Conservation (phyloP, 768 basidiomycete genomes). For the Hortiboletus campestris region DNA sequence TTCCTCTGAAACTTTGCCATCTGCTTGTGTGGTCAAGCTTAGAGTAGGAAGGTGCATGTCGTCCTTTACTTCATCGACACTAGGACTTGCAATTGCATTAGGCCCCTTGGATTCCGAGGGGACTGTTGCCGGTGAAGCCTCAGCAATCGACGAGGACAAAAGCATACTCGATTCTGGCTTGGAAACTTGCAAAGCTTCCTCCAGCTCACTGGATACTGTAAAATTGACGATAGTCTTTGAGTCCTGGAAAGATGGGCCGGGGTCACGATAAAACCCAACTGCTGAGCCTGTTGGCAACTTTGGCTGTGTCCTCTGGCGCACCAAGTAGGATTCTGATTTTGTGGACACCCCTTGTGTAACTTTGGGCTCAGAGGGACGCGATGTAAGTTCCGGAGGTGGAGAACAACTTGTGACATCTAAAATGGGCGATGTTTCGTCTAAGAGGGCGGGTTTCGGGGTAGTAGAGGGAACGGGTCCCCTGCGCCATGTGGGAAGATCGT, state of each 20-base stretch:
- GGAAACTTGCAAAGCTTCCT: slow-evolving; percentile 27
- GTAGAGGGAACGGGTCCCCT: slow-evolving; percentile 25
- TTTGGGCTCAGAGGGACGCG: slow-evolving; percentile 26
- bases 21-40: slow-evolving; percentile 34
- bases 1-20: slow-evolving; percentile 53
- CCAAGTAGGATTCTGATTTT: slow-evolving; percentile 25
- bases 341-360: slow-evolving; percentile 35
- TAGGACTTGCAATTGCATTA: slow-evolving; percentile 5
- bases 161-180: slow-evolving; percentile 23
- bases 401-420: slow-evolving; percentile 65
- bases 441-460: slow-evolving; percentile 2
- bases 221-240: slow-evolving; percentile 60
- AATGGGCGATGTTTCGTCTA: slow-evolving; percentile 16
- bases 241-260: slow-evolving; percentile 49
- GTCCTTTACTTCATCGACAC: slow-evolving; percentile 6
- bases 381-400: slow-evolving; percentile 51
- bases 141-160: slow-evolving; percentile 22
- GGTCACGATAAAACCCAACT: slow-evolving; percentile 72
- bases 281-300: slow-evolving; percentile 72
- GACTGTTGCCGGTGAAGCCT: slow-evolving; percentile 8
- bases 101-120: slow-evolving; percentile 7
- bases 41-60: slow-evolving; percentile 17
- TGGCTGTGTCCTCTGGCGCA: slow-evolving; percentile 54
- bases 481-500: slow-evolving; percentile 41
- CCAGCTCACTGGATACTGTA: slow-evolving; percentile 77